Conservation (phyloP, 2,329 filamentous ascomycete species). For the Neonectria ditissima region DNA sequence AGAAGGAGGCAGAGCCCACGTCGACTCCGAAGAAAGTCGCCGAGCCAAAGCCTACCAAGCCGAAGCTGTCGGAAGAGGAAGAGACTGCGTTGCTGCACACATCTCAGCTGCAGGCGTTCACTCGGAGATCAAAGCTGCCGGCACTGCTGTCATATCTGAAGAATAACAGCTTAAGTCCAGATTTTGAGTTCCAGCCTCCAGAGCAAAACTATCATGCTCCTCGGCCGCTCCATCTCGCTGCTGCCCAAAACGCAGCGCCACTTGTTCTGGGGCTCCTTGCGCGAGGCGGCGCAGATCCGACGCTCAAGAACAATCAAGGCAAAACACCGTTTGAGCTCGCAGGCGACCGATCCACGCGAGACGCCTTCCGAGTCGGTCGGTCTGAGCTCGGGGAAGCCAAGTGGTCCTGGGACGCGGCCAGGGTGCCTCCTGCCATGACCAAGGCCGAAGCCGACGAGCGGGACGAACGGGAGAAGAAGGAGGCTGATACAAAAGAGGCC, state of each 20-base stretch:
- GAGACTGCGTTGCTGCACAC: conserved; percentile 87
- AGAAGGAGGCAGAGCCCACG: conserved; percentile 56
- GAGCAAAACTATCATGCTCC: conserved; percentile 83
- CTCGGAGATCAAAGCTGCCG: conserved; percentile 90
- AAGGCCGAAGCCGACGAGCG: conserved; percentile 78
- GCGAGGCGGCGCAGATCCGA: conserved; percentile 81
- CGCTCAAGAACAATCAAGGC: conserved; percentile 76
- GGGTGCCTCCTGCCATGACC: conserved; percentile 77
- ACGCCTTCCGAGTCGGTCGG: conserved; percentile 91
- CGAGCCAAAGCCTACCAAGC: conserved; percentile 65
- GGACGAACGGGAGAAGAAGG: conserved; percentile 75
- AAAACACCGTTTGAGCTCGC: conserved; percentile 88
- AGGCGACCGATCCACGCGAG: conserved; percentile 85
- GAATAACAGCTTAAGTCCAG: conserved; percentile 76
- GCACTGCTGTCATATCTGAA: conserved; percentile 86
- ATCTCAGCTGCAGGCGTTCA: conserved; percentile 86
- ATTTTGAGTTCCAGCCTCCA: conserved; percentile 80
- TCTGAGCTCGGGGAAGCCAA: conserved; percentile 80
- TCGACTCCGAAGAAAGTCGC: conserved; percentile 51
- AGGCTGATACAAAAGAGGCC: conserved; percentile 75
- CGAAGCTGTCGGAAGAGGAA: conserved; percentile 83
- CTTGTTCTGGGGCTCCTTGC: conserved; percentile 82
- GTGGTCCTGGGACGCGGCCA: conserved; percentile 83
- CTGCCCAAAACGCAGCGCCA: conserved; percentile 81
- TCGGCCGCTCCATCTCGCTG: conserved; percentile 86